These are phyloP conservation scores for Aspergillus sp. DNA, from an alignment of 2,329 filamentous ascomycete species.

Conservation along the genomic window DNA sequence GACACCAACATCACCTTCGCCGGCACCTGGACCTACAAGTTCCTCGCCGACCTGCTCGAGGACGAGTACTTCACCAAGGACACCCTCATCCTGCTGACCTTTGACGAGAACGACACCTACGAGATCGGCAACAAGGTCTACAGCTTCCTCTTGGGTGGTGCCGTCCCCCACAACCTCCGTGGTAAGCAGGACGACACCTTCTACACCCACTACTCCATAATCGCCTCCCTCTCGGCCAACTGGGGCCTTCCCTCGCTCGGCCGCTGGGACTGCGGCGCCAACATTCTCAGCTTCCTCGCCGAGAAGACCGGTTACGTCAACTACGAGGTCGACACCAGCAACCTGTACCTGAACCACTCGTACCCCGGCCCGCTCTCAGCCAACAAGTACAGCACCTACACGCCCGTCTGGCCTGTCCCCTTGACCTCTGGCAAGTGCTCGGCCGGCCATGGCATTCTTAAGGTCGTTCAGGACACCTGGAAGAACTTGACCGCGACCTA, in stretches of 20 bases:
- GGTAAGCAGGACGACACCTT: slow-evolving; percentile 69
- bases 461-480: slow-evolving; percentile 32
- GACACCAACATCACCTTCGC: slow-evolving; percentile 70
- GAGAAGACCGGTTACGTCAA: slow-evolving; percentile 58
- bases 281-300: slow-evolving; percentile 63
- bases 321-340: slow-evolving; percentile 39
- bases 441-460: slow-evolving; percentile 34
- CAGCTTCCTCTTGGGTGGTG: slow-evolving; percentile 72
- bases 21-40: slow-evolving; percentile 65
- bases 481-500: slow-evolving; percentile 24
- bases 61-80: slow-evolving; percentile 72
- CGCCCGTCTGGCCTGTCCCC: slow-evolving; percentile 30
- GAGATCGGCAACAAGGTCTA: slow-evolving; percentile 66
- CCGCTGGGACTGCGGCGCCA: slow-evolving; percentile 70
- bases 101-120: slow-evolving; percentile 77
- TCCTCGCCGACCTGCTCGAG: slow-evolving; percentile 67
- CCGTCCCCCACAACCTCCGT: slow-evolving; percentile 60
- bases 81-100: slow-evolving; percentile 77
- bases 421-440: slow-evolving; percentile 33
- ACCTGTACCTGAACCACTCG: slow-evolving; percentile 54
- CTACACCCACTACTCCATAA: slow-evolving; percentile 73
- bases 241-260: slow-evolving; percentile 69
- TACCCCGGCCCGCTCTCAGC: slow-evolving; percentile 49
- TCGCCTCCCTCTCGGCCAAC: slow-evolving; percentile 68
- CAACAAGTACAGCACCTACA: slow-evolving; percentile 24